Conservation (phyloP, 2,329 filamentous ascomycete species). For the Pseudopithomyces maydicus region DNA sequence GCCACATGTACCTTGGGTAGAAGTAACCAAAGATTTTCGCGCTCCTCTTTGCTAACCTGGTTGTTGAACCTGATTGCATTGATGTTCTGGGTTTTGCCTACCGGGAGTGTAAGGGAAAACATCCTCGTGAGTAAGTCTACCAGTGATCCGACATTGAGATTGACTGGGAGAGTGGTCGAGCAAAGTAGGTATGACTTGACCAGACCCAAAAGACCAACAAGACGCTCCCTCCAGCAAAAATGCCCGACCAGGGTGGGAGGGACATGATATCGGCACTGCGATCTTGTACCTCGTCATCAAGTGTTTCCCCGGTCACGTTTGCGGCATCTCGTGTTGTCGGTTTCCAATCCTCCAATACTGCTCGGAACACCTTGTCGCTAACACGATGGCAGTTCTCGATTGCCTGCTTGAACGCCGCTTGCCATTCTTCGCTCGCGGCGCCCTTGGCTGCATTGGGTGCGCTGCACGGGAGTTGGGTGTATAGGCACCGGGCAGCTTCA, state of each 20-base stretch:
- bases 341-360: conserved; percentile 82
- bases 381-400: conserved; percentile 71
- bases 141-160: conserved; percentile 69
- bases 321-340: conserved; percentile 57
- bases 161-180: conserved; percentile 68
- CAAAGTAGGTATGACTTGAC: conserved; percentile 67
- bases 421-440: conserved; percentile 78
- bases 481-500: conserved; percentile 65
- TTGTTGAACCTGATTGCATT: conserved; percentile 65
- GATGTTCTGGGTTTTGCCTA: conserved; percentile 50
- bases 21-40: conserved; percentile 74
- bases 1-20: conserved; percentile 77
- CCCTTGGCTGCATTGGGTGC: conserved; percentile 86
- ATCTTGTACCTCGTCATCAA: conserved; percentile 45
- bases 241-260: conserved; percentile 73
- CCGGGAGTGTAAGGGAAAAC: conserved; percentile 65
- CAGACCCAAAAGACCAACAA: conserved; percentile 69
- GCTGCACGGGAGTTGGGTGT: conserved; percentile 76
- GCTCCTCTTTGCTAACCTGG: conserved; percentile 78
- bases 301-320: conserved; percentile 29
- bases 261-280: conserved; percentile 50
- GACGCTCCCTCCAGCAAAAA: conserved; percentile 75
- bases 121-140: conserved; percentile 73
- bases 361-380: conserved; percentile 77
- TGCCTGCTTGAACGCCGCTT: conserved; percentile 65